Base-by-base conservation (phyloP, 495 filamentous ascomycete species). In the Aspergillus conjunctus region DNA sequence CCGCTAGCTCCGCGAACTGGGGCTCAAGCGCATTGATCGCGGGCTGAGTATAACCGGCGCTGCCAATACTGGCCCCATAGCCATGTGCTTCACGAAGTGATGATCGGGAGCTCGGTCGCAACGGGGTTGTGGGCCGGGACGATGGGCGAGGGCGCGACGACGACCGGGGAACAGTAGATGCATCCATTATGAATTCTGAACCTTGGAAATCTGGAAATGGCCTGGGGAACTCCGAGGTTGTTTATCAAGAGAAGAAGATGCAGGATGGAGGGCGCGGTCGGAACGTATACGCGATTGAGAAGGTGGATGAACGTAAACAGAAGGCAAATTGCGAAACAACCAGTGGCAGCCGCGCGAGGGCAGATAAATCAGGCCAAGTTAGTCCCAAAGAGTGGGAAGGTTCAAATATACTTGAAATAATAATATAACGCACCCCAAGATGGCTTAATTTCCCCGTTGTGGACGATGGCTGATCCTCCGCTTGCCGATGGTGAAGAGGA, bases 1-100 rank as follows among this genome's bases (percentile, higher is more conserved):
- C 95, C 9, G 91, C 89, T 3, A 98, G 80, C 75, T 98, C 94
- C 31, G 92, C 93, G 68, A 98, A 98, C 11, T 88, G 87, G 0
- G 90, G 90, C 70, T 96, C 91, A 59, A 98, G 83, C 8, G 81
- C 76, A 65, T 93, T 91, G 59, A 98, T 85, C 4, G 93, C 92
- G 63, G 88, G 86, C 14, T 86, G 75, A 5, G 82, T 85, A 51
- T 87, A 76, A 57, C 74, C 70, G 32, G 71, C 59, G 57, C 67
- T 69, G 41, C 74, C 68, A 64, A 76, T 73, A 57, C 69, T 74
- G 41, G 65, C 64, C 32, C 81, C 79, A 67, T 82, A 77, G 49
- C 83, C 85, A 51, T 87, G 81, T 32, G 81, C 79, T 60, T 91
- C 88, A 66, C 91, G 89, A 49, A 97, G 81, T 11, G 91, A 96